Base-by-base conservation (phyloP, 371 early-diverging fungal genomes). In the Thermomucor indicae-seudaticae region DNA sequence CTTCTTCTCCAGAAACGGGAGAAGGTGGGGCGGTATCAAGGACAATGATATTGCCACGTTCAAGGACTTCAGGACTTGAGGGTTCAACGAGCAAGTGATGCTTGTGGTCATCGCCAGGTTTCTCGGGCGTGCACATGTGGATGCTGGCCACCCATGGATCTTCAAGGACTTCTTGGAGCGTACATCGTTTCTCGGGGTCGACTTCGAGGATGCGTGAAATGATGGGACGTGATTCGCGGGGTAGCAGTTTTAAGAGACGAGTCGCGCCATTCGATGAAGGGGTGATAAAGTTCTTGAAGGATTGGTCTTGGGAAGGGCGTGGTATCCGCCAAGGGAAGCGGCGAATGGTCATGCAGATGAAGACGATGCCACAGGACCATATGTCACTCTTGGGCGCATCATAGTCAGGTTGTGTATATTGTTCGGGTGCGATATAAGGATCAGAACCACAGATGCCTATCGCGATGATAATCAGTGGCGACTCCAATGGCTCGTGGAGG, bases 321-420 rank as follows among this genome's bases (percentile, higher is more conserved):
- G 84, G 74, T 1, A 76, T 19, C n/a, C 53, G 48, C 89, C 89
- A 89, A 16, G 89, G 89, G 49, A 88, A 85, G 28, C 80, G 77
- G 17, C 75, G 64, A 41, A 79, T 75, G 10, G 70, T 79, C 83
- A 89, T 83, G 40, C 88, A 86, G 40, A 84, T 67, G 35, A 74
- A 72, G 28, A 80, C 65, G 51, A 80, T 72, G 12, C 68, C 80
- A 44, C 78, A 80, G 1, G 80, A 78, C 80, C 80, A 80, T 3
- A 80, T 58, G 47, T 80, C 80, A 4, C 74, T 66, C 3, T 64
- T 49, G 20, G 69, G 61, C 20, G 80, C 72, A 34, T 75, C 72
- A 31, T 80, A 80, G 1, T 70, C 69, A 3, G 65, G 62, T 34
- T 70, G 69, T 3, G 30, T 30, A 38, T 75, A 80, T 51, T 78